Conservation (phyloP, 108 stramenopile species). For the Cyclotella sp. region DNA sequence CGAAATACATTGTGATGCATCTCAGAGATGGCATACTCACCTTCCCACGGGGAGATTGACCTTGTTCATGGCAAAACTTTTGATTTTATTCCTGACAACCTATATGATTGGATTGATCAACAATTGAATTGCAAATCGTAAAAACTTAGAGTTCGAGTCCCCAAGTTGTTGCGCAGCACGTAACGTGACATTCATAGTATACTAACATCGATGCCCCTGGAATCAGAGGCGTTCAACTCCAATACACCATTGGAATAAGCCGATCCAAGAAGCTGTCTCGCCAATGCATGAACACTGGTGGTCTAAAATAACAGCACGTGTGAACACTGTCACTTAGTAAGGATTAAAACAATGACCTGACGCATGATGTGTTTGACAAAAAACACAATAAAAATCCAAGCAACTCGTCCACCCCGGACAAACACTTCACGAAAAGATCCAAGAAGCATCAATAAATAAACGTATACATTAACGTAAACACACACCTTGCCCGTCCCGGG, state of each 20-base stretch:
- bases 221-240: conserved; percentile 98
- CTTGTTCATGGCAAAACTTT: conserved; percentile 97
- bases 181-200: neutral
- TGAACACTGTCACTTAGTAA: no score
- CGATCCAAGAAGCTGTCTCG: conserved; percentile 84
- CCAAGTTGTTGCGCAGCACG: neutral
- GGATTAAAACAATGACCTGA: conserved; percentile 9
- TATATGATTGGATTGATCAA: conserved; percentile 19
- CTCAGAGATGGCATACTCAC: conserved; percentile 35
- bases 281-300: conserved; percentile 90
- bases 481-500: conserved; percentile 91
- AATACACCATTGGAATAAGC: conserved; percentile 81
- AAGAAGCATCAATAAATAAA: neutral
- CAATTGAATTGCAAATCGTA: neutral
- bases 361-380: conserved; percentile 1
- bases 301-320: conserved; percentile 54
- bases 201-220: conserved; percentile 94
- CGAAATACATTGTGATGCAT: neutral
- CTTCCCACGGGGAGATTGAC: conserved; percentile 76
- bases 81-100: conserved; percentile 98
- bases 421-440: neutral
- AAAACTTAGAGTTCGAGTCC: neutral
- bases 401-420: neutral
- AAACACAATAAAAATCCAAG: neutral
- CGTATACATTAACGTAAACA: neutral